Conservation (phyloP, 2,329 filamentous ascomycete species). For the Davidsoniella virescens region DNA sequence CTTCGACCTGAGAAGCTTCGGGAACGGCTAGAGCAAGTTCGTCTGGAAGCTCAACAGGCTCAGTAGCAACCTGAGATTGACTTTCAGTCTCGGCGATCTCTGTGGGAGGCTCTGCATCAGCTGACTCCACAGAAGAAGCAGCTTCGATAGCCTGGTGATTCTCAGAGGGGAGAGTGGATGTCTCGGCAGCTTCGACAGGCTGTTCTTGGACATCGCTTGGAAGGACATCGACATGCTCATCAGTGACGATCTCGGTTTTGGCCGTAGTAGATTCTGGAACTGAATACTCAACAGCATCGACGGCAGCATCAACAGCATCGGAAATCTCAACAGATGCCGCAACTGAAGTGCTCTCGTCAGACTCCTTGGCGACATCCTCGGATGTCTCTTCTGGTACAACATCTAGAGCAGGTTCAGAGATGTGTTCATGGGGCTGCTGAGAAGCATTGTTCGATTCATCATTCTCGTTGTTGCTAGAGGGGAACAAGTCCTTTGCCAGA, state of each 20-base stretch:
- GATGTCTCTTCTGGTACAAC: background rate
- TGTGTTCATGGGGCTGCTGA: background rate
- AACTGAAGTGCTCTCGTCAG: background rate
- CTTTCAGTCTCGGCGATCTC: background rate
- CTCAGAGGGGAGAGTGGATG: background rate
- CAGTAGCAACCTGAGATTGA: background rate
- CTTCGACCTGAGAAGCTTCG: background rate
- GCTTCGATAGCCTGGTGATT: background rate
- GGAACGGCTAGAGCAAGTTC: background rate
- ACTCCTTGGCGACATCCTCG: background rate
- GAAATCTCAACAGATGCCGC: background rate
- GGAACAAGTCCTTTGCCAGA: background rate
- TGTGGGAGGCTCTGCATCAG: background rate
- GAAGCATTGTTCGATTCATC: background rate
- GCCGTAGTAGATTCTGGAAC: background rate
- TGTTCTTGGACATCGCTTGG: background rate
- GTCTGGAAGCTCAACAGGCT: background rate
- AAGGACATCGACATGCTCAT: background rate
- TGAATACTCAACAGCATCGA: background rate
- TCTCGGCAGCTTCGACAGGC: background rate
- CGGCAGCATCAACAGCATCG: background rate
- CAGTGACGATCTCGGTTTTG: background rate
- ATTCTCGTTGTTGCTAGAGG: background rate
- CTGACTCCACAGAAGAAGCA: background rate
- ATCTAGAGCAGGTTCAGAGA: background rate